Percentiles rank a stretch among this genome's conserved stretches.
These are phyloP conservation scores for Ceratocystis cacaofunesta DNA, from an alignment of 2,329 filamentous ascomycete species.

Conservation along the genomic window DNA sequence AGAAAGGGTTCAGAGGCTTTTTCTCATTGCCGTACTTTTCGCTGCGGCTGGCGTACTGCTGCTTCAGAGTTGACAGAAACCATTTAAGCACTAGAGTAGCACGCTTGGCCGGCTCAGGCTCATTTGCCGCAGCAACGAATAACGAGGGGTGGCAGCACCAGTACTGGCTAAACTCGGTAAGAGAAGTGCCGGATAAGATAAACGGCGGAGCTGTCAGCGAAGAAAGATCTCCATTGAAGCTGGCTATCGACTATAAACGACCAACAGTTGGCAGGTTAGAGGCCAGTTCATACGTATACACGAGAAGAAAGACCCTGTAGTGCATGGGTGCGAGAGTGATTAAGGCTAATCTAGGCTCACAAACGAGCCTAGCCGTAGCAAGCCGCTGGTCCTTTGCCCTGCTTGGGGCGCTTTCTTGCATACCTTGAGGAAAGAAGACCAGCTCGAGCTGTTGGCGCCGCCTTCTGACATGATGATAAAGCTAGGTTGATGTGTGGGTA, in stretches of 20 bases:
- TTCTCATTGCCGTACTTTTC: slow-evolving; percentile 82
- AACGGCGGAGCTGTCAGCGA: slow-evolving; percentile 71
- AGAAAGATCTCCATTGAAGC: slow-evolving; percentile 68
- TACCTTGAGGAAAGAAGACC: slow-evolving; percentile 40
- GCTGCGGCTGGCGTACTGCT: slow-evolving; percentile 61
- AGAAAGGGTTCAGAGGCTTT: slow-evolving; percentile 92
- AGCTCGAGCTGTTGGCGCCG: slow-evolving; percentile 31
- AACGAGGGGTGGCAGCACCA: slow-evolving; percentile 67
- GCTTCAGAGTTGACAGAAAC: slow-evolving; percentile 87
- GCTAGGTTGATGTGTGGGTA: neutral
- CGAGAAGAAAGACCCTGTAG: neutral
- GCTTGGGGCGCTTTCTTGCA: neutral
- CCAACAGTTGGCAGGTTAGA: neutral
- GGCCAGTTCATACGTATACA: neutral
- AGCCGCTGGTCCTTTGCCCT: too few relatives aligned
- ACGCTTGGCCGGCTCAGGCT: slow-evolving; percentile 66
- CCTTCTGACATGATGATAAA: slow-evolving; percentile 12
- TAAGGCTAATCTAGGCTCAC: neutral
- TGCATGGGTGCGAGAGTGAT: neutral
- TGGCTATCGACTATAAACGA: slow-evolving; percentile 49
- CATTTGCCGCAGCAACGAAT: slow-evolving; percentile 67
- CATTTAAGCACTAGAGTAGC: slow-evolving; percentile 83
- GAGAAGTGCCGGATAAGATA: slow-evolving; percentile 62
- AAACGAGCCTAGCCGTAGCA: too few relatives aligned
- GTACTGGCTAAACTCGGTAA: slow-evolving; percentile 70